Conservation (phyloP, 2,329 filamentous ascomycete species). For the Cercospora berteroae region DNA sequence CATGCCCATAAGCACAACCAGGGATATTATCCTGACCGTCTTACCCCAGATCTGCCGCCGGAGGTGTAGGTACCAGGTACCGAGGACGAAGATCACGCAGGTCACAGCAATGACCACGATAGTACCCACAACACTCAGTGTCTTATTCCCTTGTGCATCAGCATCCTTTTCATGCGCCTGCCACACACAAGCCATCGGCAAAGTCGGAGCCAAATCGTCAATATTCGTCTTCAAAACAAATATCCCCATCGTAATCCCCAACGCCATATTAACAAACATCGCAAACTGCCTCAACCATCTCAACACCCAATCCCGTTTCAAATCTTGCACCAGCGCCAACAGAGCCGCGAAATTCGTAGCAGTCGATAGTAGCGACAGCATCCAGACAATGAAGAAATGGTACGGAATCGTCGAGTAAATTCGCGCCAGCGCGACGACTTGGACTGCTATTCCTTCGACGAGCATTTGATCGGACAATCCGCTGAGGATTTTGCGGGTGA, state of each 20-base stretch:
- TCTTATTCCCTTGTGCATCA: constrained; percentile 37
- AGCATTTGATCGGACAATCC: constrained; percentile 68
- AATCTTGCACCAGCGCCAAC: constrained; percentile 64
- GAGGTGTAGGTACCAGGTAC: constrained; percentile 64
- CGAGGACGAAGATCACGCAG: constrained; percentile 56
- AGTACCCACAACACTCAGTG: constrained; percentile 54
- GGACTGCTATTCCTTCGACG: constrained; percentile 67
- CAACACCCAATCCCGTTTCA: constrained; percentile 65
- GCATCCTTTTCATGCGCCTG: constrained; percentile 41
- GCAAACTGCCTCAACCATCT: constrained; percentile 64
- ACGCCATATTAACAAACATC: constrained; percentile 63
- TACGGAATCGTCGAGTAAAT: constrained; percentile 61
- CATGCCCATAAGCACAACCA: constrained; percentile 53
- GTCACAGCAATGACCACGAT: constrained; percentile 62
- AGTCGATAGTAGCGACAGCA: constrained; percentile 62
- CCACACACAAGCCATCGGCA: constrained; percentile 65
- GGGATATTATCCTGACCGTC: constrained; percentile 53
- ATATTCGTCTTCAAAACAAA: constrained; percentile 58
- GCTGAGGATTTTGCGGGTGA: constrained; percentile 63
- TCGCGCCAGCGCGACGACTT: constrained; percentile 61
- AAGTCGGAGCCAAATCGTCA: constrained; percentile 50
- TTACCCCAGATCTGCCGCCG: constrained; percentile 56
- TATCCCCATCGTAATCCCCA: constrained; percentile 57
- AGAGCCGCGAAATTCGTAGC: constrained; percentile 65
- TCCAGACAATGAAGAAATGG: constrained; percentile 71